A percentile compares a stretch with the other conserved stretches of the same genome.
These are phyloP conservation scores for Erodium chrysanthum DNA, from an alignment of 441 rosid species.

Conservation along the genomic window DNA sequence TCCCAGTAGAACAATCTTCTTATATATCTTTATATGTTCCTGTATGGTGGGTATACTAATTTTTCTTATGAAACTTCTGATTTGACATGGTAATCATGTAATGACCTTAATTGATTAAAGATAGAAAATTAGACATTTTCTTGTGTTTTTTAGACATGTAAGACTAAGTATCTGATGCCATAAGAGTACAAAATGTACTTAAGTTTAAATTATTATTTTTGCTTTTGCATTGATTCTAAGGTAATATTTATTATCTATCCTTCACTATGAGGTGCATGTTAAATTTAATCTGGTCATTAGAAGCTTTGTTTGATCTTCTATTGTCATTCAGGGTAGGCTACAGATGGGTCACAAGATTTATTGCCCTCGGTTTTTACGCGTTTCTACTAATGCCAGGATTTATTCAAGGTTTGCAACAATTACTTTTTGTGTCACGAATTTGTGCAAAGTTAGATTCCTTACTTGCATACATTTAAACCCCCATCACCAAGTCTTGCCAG, in stretches of 20 bases:
- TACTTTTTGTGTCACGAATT: neutral
- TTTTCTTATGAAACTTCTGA: too few relatives aligned
- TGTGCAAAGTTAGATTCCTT: neutral
- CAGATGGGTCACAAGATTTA: slow-evolving; percentile 73
- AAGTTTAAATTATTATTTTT: too few relatives aligned
- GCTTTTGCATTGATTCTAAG: too few relatives aligned
- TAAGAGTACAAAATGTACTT: too few relatives aligned
- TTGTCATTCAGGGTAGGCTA: slow-evolving; percentile 83
- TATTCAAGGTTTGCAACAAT: slow-evolving; percentile 55
- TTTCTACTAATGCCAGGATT: slow-evolving; percentile 84
- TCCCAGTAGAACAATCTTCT: neutral
- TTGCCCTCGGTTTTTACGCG: slow-evolving; percentile 89
- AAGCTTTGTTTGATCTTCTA: slow-evolving; percentile 27
- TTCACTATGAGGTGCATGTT: too few relatives aligned
- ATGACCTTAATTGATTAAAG: too few relatives aligned
- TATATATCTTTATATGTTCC: slow-evolving; percentile 3
- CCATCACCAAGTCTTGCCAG: neutral
- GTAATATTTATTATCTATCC: too few relatives aligned
- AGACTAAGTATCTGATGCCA: too few relatives aligned
- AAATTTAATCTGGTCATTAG: too few relatives aligned
- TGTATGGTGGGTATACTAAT: neutral
- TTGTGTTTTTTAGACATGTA: too few relatives aligned
- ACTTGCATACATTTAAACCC: neutral
- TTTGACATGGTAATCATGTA: too few relatives aligned
- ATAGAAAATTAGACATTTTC: too few relatives aligned